Conservation (phyloP, 129 eudicot species). For the Lonicera japonica region DNA sequence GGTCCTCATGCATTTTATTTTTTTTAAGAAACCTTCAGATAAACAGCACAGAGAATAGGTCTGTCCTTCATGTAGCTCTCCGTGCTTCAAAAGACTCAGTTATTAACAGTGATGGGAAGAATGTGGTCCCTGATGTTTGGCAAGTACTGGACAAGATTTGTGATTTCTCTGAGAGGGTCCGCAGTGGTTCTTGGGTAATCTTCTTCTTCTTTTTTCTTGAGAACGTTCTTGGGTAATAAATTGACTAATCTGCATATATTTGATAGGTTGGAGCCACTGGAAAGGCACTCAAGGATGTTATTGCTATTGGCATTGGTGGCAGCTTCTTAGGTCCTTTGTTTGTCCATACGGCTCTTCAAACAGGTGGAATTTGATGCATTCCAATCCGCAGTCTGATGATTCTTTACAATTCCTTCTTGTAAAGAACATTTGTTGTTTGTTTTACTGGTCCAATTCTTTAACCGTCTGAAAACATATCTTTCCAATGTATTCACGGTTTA, state of each 20-base stretch:
- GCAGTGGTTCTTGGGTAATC: conserved; percentile 93
- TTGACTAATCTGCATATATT: conserved; percentile 4
- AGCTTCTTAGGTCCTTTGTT: conserved; percentile 96
- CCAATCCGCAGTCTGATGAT: not conserved
- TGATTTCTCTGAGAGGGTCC: conserved; percentile 85
- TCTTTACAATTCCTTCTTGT: not conserved
- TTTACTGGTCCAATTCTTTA: not conserved
- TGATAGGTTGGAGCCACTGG: conserved; percentile 94
- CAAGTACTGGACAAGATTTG: conserved; percentile 84
- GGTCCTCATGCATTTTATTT: not conserved
- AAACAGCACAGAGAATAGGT: conserved; percentile 86
- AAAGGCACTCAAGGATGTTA: conserved; percentile 68
- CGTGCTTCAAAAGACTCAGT: conserved; percentile 88
- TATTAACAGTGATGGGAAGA: conserved; percentile 82
- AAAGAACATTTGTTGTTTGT: not conserved
- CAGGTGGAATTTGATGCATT: conserved; percentile 41
- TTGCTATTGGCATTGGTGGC: conserved; percentile 96
- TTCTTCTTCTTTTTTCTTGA: too few relatives aligned
- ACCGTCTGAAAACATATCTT: not conserved
- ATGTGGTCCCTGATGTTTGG: conserved; percentile 99
- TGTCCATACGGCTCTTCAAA: conserved; percentile 99
- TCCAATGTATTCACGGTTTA: not conserved
- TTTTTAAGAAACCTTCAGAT: conserved; percentile 44
- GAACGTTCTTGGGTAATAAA: conserved; percentile 1
- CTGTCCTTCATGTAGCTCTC: conserved; percentile 96